Evolutionary conservation across 148 eudicot genomes (phyloP), one percentile per base, ranked within the genome.

Genomic region (Rhododendron mucronatum): DNA sequence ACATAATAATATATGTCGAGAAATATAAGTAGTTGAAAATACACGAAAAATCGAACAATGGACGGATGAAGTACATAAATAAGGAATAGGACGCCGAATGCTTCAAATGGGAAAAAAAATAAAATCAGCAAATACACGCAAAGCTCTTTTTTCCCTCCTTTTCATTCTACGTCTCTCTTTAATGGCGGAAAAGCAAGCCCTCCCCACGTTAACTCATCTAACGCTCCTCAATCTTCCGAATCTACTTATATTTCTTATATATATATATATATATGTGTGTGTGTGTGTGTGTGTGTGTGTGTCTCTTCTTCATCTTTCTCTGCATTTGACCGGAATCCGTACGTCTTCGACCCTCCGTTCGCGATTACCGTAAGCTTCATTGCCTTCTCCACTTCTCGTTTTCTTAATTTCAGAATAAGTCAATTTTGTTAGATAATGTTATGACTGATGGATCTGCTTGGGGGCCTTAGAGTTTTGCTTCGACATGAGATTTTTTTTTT

Each of bases 11-110:
- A 41, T 6, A 41, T 1, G 44, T 41, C 1, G 0, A 41, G 7
- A 41, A 0, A 41, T 41, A 41, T 41, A 41, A 41, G 1, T 41
- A 1, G 0, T 41, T 41, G 0, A 41, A 41, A 41, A 6, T 6
- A 4, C 1, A 41, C 44, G 0, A 1, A 5, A 41, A 41, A 41
- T 0, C 1, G 1, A 6, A 41, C 7, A 41, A 41, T 41, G 0
- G 44, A 41, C 44, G 0, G 1, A 5, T 0, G 7, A 5, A 39
- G 44, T 5, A 0, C 1, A 41, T 47, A 47, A 47, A 47, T 51
- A 51, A 51, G 16, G 57, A 14, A 51, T 14, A 51, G 57, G 57
- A 16, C 21, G 59, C 59, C 21, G 21, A 55, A 14, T 55, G n/a
- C 65, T 20, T 59, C 65, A 6, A 20, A 21, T 7, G 8, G 76